Evolutionary conservation across 345 rosid genomes (phyloP).

Genomic region (Schrenkiella parvula): DNA sequence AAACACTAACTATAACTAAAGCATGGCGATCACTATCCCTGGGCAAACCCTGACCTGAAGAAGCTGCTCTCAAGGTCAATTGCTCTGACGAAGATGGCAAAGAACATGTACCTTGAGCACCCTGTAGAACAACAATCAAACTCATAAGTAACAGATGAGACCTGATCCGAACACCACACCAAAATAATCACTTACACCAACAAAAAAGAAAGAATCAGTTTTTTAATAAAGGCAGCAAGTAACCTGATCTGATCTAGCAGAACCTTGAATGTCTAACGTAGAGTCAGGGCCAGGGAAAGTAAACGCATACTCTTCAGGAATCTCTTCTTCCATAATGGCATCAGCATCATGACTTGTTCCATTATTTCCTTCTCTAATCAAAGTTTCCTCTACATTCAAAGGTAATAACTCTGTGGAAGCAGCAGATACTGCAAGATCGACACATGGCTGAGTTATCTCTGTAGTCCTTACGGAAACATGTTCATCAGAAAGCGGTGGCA

Average conservation of each 20-base stretch:
- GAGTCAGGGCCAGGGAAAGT: not conserved
- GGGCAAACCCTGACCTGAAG: not conserved
- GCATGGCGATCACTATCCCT: not conserved
- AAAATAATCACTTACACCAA: not conserved
- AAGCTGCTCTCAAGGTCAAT: conserved; percentile 1
- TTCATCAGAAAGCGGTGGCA: not conserved
- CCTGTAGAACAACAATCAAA: not conserved
- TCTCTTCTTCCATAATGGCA: not conserved
- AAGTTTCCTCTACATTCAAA: not conserved
- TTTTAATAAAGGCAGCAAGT: not conserved
- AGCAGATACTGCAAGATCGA: not conserved
- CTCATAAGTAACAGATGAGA: not conserved
- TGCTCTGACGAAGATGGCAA: not conserved
- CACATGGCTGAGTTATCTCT: not conserved
- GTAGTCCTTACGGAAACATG: not conserved
- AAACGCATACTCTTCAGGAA: not conserved
- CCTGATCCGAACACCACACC: not conserved
- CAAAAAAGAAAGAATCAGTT: not conserved
- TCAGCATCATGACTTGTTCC: not conserved
- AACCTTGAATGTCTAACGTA: not conserved
- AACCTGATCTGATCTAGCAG: conserved; percentile 14
- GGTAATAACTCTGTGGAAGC: not conserved
- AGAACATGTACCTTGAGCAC: conserved; percentile 1
- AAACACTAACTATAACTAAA: not conserved
- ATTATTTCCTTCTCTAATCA: not conserved